Evolutionary conservation across 768 basidiomycete species (phyloP), one percentile per base, ranked within the genome.

Genomic region (Flagelloscypha sp.): DNA sequence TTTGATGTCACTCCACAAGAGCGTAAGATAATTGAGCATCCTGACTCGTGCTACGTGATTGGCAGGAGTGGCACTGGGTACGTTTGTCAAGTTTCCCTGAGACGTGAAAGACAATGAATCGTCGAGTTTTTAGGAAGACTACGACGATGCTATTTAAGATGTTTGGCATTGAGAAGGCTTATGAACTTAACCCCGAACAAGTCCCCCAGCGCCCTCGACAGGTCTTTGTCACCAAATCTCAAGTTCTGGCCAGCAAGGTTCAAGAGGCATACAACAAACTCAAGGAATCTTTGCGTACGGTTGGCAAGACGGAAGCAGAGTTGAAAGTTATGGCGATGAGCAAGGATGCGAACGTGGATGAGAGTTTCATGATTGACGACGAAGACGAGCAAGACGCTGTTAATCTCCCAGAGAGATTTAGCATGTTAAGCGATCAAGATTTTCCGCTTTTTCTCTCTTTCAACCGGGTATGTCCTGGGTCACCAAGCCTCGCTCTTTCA

Each of bases 121-220:
- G 16, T 17, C 5, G 3, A 7, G 9, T n/a, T 13, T 24, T 10
- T 44, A 82, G 82, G 1, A 84, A 84, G 65, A 84, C 79, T 0
- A 84, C 83, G 0, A 78, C 80, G 0, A 82, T 85, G 68, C 58
- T 85, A 1, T 80, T 78, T 60, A 84, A 81, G 51, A 84, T 85
- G 70, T 61, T 84, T 2, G 68, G 71, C 2, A 72, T 82, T 6
- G 76, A 84, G 43, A 57, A 68, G n/a, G 62, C 70, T 2, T 77
- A 68, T 56, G 53, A 68, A 24, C 40, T 61, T 17, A 52, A 57
- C 16, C 52, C 51, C 7, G 57, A 50, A 12, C 41, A 52, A 3
- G 51, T 61, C 24, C 48, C 56, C 1, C 31, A 18, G 6, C 74
- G 68, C 46, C 75, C 77, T 3, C 66, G 79, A 9, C 83, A 85